phyloP scores from a whole-genome alignment of 192 early-diverging fungal species.

The Entomortierella parvispora region DNA sequence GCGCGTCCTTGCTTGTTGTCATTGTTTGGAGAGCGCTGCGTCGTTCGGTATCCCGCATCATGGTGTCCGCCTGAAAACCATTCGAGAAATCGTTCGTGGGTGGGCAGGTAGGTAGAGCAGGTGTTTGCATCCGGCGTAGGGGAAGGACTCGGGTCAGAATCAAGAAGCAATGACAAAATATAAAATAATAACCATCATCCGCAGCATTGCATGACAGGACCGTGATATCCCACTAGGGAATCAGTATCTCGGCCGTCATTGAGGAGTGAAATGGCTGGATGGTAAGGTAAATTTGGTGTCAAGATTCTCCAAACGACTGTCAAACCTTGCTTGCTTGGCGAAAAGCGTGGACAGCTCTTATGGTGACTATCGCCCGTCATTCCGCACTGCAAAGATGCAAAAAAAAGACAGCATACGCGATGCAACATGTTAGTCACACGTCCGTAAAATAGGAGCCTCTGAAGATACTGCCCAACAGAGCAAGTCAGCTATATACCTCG shows the following conservation, averaged over 20 bases:
- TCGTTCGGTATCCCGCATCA: no score
- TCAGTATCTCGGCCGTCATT: no score
- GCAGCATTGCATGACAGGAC: no score
- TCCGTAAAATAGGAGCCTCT: background rate
- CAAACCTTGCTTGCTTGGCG: constrained; percentile 52
- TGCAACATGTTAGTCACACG: background rate
- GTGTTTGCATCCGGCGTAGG: background rate
- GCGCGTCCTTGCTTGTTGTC: background rate
- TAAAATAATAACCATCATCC: background rate
- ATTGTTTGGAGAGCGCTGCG: no score
- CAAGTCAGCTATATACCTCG: background rate
- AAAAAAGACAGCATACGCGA: background rate
- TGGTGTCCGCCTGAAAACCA: no score
- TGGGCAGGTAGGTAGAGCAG: no score
- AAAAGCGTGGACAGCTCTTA: constrained; percentile 19
- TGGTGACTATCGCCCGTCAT: constrained; percentile 17
- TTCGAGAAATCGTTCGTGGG: no score
- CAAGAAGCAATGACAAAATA: background rate
- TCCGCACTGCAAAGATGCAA: constrained; percentile 14
- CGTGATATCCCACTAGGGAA: no score
- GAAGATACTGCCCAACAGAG: background rate
- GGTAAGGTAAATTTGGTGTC: constrained; percentile 12
- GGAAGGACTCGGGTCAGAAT: no score
- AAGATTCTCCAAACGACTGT: constrained; percentile 33
- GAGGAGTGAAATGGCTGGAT: constrained; percentile 7